Evolutionary conservation across 129 eudicot genomes (phyloP).

Genomic region (Helianthus annuus): HanXRQr2.0-SUNRISE NC_035437.2:122517782-122518281

Average conservation of each 20-base stretch:
- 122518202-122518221: conserved; percentile 81
- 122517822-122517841: not conserved
- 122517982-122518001: not conserved
- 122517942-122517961: not conserved
- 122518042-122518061: not conserved
- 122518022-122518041: not conserved
- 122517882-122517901: not conserved
- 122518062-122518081: not conserved
- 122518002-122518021: not conserved
- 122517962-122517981: not conserved
- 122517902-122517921: not conserved
- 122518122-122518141: not conserved
- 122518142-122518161: conserved; percentile 1
- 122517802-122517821: not conserved
- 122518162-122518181: conserved; percentile 7
- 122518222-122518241: conserved; percentile 79
- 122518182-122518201: conserved; percentile 64
- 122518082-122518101: not conserved
- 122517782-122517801: not conserved
- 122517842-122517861: not conserved
- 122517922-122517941: not conserved
- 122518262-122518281: conserved; percentile 16
- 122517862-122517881: not conserved
- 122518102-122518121: not conserved
- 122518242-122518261: conserved; percentile 73